Conservation (phyloP, 2,329 filamentous ascomycete species). For the Beauveria scarabaeidicola region DNA sequence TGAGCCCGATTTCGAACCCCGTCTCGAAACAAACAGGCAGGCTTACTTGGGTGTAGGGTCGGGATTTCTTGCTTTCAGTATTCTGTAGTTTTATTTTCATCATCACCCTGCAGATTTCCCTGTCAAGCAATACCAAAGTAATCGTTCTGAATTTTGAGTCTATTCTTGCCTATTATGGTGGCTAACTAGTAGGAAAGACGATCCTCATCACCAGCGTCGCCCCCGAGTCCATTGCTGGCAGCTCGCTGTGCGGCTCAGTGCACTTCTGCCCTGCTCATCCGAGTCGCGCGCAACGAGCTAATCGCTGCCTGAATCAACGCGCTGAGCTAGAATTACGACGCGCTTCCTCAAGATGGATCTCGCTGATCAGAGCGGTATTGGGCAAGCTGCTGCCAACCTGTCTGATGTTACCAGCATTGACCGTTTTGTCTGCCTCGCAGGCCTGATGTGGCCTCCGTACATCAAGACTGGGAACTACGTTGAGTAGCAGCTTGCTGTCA, state of each 20-base stretch:
- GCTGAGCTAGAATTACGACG: neutral
- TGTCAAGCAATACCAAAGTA: no score
- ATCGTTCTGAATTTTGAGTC: neutral
- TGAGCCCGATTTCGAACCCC: no score
- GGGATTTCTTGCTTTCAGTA: no score
- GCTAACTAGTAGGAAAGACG: neutral
- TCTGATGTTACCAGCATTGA: constrained; percentile 6
- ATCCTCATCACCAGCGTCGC: constrained; percentile 12
- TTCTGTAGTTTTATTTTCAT: no score
- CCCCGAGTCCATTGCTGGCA: constrained; percentile 10
- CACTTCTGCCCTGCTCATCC: no score
- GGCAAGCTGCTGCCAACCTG: neutral
- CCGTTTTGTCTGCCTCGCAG: constrained; percentile 11
- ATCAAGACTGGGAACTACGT: constrained; percentile 15
- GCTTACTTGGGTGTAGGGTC: no score
- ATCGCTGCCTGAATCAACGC: neutral
- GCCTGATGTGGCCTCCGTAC: constrained; percentile 10
- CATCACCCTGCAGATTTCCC: no score
- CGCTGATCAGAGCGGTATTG: neutral
- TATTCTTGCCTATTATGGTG: neutral
- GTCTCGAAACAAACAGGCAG: no score
- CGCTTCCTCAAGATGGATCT: neutral
- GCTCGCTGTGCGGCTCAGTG: constrained; percentile 12
- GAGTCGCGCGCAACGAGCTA: no score
- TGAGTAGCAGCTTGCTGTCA: constrained; percentile 38